These are phyloP conservation scores for Sambucus nigra DNA, from an alignment of 129 eudicot genomes.

Conservation along the genomic window DNA sequence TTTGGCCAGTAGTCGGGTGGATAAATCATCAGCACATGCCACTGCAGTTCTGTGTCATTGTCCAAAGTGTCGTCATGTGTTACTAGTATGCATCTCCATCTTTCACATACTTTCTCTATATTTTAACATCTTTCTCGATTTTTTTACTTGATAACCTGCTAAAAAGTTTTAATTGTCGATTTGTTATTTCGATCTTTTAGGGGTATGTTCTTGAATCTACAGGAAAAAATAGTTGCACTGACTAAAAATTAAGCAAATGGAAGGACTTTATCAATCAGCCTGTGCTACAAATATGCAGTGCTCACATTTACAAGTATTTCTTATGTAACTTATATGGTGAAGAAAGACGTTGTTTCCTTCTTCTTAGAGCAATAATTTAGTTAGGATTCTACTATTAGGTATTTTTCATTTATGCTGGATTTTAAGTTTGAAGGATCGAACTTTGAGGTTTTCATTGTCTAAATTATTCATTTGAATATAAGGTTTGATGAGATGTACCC, in stretches of 20 bases:
- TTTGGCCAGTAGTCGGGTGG: conserved; percentile 96
- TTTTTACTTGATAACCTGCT: not conserved
- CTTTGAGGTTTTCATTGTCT: not conserved
- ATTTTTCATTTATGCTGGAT: conserved; percentile 12
- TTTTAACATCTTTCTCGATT: not conserved
- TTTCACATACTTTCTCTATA: not conserved
- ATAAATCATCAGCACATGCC: conserved; percentile 85
- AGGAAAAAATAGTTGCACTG: conserved; percentile 51
- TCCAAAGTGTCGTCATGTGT: conserved; percentile 73
- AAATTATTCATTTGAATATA: not conserved
- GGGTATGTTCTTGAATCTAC: conserved; percentile 87
- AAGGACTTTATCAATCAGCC: conserved; percentile 10
- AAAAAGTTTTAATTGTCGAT: not conserved
- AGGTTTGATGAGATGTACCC: too few species aligned
- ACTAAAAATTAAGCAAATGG: conserved; percentile 34
- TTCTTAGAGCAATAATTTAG: not conserved
- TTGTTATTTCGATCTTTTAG: conserved; percentile 24
- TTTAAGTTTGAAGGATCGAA: not conserved
- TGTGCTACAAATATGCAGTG: conserved; percentile 5
- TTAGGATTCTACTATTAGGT: conserved; percentile 4
- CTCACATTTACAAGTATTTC: not conserved
- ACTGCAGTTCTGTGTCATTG: conserved; percentile 74
- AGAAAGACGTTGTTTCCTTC: conserved; percentile 1
- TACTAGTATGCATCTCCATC: conserved; percentile 42
- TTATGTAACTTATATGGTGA: conserved; percentile 4